Evolutionary conservation across 2,329 filamentous ascomycete genomes (phyloP), one percentile per base, ranked within the genome.

Genomic region (Cladophialophora yegresii): DNA sequence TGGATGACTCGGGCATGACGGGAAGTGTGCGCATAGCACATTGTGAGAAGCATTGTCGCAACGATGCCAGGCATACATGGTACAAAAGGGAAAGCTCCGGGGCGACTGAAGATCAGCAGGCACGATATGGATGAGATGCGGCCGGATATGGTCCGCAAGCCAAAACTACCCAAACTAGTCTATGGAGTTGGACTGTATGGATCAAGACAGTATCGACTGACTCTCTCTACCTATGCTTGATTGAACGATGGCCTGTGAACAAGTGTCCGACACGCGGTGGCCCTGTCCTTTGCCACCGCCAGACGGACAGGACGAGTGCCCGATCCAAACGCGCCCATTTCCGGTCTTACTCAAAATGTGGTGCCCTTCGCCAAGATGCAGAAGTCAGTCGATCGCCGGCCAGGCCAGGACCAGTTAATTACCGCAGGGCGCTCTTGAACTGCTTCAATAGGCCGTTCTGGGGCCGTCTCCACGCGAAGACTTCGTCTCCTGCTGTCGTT

Each of bases 381-480:
- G 10, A 12, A 26, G 2, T 5, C 47, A 6, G 47, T 26, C 3
- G 47, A 47, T 8, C 9, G 4, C 22, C 16, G 9, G 32, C n/a
- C 26, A 49, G 9, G 32, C n/a, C 26, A 49, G 26, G 26, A 23
- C 16, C 22, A 43, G 4, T 63, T 30, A 43, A 2, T 63, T 30
- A 66, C 5, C 64, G 53, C 16, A 67, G 43, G 12, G 64, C 64
- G 12, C 50, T 63, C 51, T 55, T 62, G 23, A 67, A 67, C 40
- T 67, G 64, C 49, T 59, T 67, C 54, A 64, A 33, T 12, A 67
- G 33, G n/a, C 45, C 64, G 33, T 47, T 64, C 28, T 67, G 57
- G 16, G 58, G 58, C 20, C 64, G 28, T 9, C 33, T 49, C 61
- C 61, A 64, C 1, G 58, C 65, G 20, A 43, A 57, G 26, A 58